Conservation (phyloP, 2,329 filamentous ascomycete species). For the Fusarium subtropicale region DNA sequence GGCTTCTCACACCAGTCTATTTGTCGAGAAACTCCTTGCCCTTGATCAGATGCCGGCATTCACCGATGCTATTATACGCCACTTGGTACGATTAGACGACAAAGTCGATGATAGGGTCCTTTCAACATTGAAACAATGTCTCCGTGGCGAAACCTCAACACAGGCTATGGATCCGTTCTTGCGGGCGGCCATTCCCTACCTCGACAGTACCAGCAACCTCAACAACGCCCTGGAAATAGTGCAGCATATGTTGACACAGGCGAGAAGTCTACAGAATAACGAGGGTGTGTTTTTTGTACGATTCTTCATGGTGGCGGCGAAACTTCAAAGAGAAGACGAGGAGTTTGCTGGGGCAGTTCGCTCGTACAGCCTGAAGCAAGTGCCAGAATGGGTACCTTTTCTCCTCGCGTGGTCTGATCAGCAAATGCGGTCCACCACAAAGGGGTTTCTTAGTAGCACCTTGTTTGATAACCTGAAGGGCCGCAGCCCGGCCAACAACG, state of each 20-base stretch:
- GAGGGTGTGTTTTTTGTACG: conserved; percentile 64
- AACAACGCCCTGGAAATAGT: conserved; percentile 55
- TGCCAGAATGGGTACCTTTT: conserved; percentile 63
- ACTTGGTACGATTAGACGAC: conserved; percentile 65
- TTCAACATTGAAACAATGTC: conserved; percentile 64
- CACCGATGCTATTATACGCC: conserved; percentile 67
- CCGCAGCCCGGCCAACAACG: conserved; percentile 30
- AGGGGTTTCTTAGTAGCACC: conserved; percentile 58
- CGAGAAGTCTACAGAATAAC: conserved; percentile 56
- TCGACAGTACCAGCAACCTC: conserved; percentile 55
- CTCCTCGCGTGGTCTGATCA: conserved; percentile 62
- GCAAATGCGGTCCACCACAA: conserved; percentile 56
- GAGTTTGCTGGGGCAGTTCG: conserved; percentile 40
- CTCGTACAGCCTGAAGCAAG: conserved; percentile 39
- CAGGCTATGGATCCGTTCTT: conserved; percentile 67
- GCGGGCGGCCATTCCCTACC: conserved; percentile 66
- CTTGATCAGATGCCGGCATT: conserved; percentile 67
- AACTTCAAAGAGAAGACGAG: conserved; percentile 47
- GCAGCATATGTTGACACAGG: conserved; percentile 58
- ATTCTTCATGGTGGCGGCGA: conserved; percentile 53
- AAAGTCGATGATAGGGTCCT: conserved; percentile 65
- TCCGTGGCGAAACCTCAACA: conserved; percentile 58
- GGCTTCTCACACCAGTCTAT: conserved; percentile 57
- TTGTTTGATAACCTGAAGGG: conserved; percentile 52
- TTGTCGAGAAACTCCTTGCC: conserved; percentile 73